Base-by-base conservation (phyloP, 371 early-diverging fungal species). In the Rhizopus sp. region DNA sequence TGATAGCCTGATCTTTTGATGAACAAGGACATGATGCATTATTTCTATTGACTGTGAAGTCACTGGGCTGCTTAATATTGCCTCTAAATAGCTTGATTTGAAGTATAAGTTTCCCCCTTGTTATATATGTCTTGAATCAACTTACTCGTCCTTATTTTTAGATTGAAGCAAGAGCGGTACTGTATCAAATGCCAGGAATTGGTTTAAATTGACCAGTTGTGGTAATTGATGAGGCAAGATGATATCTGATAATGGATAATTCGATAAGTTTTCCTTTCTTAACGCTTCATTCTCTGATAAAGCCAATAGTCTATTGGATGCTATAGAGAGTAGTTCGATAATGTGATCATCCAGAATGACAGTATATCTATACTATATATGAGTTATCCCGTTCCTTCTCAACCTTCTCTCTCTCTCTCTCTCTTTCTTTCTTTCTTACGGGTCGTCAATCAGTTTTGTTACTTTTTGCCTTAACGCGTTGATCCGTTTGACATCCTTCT, bases 41-140 rank as follows among this genome's bases (percentile, higher is more conserved):
- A 88, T 82, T 57, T 90, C 90, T 35, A 90, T 59, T 4, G 86
- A 84, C 41, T 69, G 67, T 3, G 50, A 62, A 1, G 68, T 64
- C 1, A 80, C 55, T 15, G 64, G 58, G 5, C 65, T 48, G 23
- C 57, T 57, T 10, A 75, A 37, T 6, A 78, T 44, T 0, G 73
- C 62, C 33, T 75, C 57, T 4, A 75, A 47, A 59, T 75, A 17
- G 9, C 23, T 23, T 44, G 8, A 38, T 39, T 16, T 32, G 2
- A 49, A 6, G n/a, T n/a, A n/a, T n/a, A 17, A 15, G 31, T 48
- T 35, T 33, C 8, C 3, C 33, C 38, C 13, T 42, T 16, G 30
- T 8, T 13, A 17, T 29, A 17, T 33, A 17, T 23, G 17, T 40
- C 42, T 15, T 34, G 32, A 15, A 17, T 8, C 32, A 30, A 56